Evolutionary conservation across 2,329 filamentous ascomycete species (phyloP).

Genomic region (Lecanosticta acicola): DNA sequence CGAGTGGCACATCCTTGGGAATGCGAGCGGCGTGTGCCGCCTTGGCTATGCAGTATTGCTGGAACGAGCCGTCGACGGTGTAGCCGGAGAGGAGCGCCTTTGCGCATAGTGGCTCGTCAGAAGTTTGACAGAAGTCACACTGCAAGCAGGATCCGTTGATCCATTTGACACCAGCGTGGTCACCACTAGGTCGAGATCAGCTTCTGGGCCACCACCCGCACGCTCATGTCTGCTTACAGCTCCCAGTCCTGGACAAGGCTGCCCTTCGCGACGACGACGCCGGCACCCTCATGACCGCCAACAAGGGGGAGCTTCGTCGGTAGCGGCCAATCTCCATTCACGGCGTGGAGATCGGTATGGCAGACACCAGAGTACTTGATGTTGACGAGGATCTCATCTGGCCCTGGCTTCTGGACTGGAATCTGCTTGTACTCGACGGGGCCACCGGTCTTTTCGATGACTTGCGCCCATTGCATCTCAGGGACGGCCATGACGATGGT

Average conservation of each 20-base stretch:
- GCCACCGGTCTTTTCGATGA: conserved; percentile 74
- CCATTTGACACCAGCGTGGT: conserved; percentile 86
- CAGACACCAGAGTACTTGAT: conserved; percentile 87
- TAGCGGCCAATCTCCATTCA: conserved; percentile 87
- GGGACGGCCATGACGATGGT: conserved; percentile 53
- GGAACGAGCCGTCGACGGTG: conserved; percentile 88
- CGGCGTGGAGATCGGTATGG: conserved; percentile 76
- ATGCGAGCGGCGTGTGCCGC: conserved; percentile 79
- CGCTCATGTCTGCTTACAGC: conserved; percentile 38
- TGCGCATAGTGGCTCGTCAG: conserved; percentile 78
- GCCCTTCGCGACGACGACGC: conserved; percentile 74
- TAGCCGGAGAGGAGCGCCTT: conserved; percentile 76
- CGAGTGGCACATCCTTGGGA: conserved; percentile 69
- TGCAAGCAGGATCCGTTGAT: conserved; percentile 79
- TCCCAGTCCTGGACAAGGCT: conserved; percentile 70
- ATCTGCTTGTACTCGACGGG: conserved; percentile 71
- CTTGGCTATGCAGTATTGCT: conserved; percentile 86
- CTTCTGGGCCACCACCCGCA: no score
- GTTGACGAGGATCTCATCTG: conserved; percentile 88
- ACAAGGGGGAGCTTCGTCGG: conserved; percentile 77
- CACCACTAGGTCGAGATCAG: conserved; percentile 47
- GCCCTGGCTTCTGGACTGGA: conserved; percentile 70
- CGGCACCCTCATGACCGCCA: conserved; percentile 73
- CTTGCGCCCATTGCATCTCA: conserved; percentile 82
- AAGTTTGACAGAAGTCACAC: conserved; percentile 75